Evolutionary conservation across 208 protist genomes (phyloP).

Genomic region (Crithidia mellificae): DNA sequence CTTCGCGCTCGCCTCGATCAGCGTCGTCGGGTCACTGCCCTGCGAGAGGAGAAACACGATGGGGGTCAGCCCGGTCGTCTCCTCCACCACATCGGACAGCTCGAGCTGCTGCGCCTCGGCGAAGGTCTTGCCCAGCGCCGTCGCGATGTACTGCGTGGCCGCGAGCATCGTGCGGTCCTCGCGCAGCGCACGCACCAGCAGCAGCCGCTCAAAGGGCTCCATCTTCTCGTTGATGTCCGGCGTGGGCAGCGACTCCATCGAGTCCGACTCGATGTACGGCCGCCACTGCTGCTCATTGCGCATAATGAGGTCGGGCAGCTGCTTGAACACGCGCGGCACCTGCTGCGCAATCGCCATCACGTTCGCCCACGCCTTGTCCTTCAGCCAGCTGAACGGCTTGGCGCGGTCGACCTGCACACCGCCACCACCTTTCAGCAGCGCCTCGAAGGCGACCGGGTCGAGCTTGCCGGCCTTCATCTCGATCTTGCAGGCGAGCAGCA

Average conservation of each 20-base stretch:
- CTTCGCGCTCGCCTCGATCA: constrained; percentile 95
- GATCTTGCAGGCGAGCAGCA: constrained; percentile 97
- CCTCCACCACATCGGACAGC: constrained; percentile 88
- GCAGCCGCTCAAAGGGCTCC: constrained; percentile 92
- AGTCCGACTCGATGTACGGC: constrained; percentile 94
- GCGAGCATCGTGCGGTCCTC: constrained; percentile 96
- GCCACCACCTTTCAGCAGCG: constrained; percentile 95
- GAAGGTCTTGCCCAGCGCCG: constrained; percentile 93
- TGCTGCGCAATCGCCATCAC: constrained; percentile 88
- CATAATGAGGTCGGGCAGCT: constrained; percentile 93
- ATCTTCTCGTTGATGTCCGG: constrained; percentile 94
- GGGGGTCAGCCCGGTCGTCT: constrained; percentile 89
- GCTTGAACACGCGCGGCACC: constrained; percentile 90
- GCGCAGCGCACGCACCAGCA: constrained; percentile 94
- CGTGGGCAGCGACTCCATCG: constrained; percentile 87
- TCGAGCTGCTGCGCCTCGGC: constrained; percentile 90
- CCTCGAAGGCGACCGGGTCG: constrained; percentile 84
- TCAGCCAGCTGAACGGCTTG: constrained; percentile 95
- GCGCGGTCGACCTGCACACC: constrained; percentile 90
- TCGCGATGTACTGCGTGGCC: constrained; percentile 91
- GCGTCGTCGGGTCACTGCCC: constrained; percentile 96
- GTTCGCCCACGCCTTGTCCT: constrained; percentile 97
- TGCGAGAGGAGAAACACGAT: constrained; percentile 96
- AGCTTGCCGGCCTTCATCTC: constrained; percentile 89
- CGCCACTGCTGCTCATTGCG: constrained; percentile 94